These are phyloP conservation scores for Torulaspora quercuum DNA, from an alignment of 805 yeast species.

Conservation along the genomic window DNA sequence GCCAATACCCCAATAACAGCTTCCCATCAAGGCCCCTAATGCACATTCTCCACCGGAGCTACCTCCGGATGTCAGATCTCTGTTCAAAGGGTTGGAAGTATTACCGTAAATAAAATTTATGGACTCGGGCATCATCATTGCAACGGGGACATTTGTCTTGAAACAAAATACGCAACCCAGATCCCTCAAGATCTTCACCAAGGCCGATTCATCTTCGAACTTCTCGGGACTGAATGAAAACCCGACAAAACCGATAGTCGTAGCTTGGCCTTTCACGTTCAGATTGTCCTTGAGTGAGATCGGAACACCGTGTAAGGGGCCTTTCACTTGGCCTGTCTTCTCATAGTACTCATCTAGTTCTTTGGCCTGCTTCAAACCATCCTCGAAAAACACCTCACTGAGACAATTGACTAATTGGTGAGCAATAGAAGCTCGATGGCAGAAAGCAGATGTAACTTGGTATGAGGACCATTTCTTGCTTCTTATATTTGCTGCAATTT, in stretches of 20 bases:
- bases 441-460: conserved; percentile 51
- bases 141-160: conserved; percentile 65
- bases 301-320: conserved; percentile 70
- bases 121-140: conserved; percentile 65
- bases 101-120: conserved; percentile 56
- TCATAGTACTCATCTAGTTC: conserved; percentile 52
- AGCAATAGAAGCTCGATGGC: conserved; percentile 56
- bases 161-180: conserved; percentile 61
- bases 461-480: conserved; percentile 39
- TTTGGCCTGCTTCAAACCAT: conserved; percentile 53
- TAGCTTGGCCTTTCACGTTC: conserved; percentile 49
- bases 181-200: conserved; percentile 46
- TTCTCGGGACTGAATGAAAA: conserved; percentile 39
- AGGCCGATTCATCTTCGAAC: conserved; percentile 44
- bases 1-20: conserved; percentile 60
- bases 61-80: conserved; percentile 60
- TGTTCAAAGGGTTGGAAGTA: conserved; percentile 55
- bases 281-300: conserved; percentile 65
- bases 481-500: conserved; percentile 34
- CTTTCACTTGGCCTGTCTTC: conserved; percentile 51
- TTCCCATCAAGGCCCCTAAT: conserved; percentile 54
- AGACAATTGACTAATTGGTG: conserved; percentile 48
- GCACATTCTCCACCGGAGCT: conserved; percentile 68
- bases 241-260: conserved; percentile 58
- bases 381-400: conserved; percentile 53